A percentile compares a stretch with the other conserved stretches of the same genome.
phyloP scores from a whole-genome alignment of 768 basidiomycete species.

The Podaxis sp. region DNA sequence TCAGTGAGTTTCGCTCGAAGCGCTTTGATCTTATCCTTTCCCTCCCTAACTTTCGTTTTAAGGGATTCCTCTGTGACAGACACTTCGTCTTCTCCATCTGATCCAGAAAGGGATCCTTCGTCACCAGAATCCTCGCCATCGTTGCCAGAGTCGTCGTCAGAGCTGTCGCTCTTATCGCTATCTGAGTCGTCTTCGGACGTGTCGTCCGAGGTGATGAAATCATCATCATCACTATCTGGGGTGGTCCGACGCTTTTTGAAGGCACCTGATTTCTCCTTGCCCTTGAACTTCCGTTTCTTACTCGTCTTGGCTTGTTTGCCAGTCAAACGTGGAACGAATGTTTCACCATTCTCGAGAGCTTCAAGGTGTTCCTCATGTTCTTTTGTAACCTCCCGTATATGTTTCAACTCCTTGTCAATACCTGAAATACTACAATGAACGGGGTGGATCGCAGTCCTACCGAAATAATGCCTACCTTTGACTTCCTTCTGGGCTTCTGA shows the following conservation, averaged over 20 bases:
- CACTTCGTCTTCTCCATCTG: slow-evolving; percentile 24
- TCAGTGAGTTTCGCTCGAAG: slow-evolving; percentile 36
- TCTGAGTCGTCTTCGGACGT: slow-evolving; percentile 33
- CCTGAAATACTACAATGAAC: slow-evolving; percentile 26
- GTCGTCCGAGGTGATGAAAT: slow-evolving; percentile 31
- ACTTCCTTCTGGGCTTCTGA: slow-evolving; percentile 32
- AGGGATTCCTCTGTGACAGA: slow-evolving; percentile 43
- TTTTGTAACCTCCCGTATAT: slow-evolving; percentile 31
- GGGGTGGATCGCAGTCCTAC: background rate
- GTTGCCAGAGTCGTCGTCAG: slow-evolving; percentile 23
- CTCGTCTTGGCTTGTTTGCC: slow-evolving; percentile 26
- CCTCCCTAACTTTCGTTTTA: slow-evolving; percentile 43
- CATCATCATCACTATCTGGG: slow-evolving; percentile 28
- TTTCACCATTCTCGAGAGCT: slow-evolving; percentile 44
- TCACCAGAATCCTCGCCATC: slow-evolving; percentile 26
- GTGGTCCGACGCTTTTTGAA: slow-evolving; percentile 42
- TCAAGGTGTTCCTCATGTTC: slow-evolving; percentile 48
- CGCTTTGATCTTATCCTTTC: slow-evolving; percentile 40
- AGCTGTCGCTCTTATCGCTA: slow-evolving; percentile 8
- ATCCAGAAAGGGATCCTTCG: slow-evolving; percentile 22
- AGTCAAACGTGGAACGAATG: slow-evolving; percentile 43
- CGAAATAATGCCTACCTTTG: slow-evolving; percentile 37
- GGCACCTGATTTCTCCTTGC: slow-evolving; percentile 38
- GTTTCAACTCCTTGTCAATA: slow-evolving; percentile 39
- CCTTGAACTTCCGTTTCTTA: slow-evolving; percentile 52